These are phyloP conservation scores for Coemansia sp. DNA, from an alignment of 192 early-diverging fungal species.

Conservation along the genomic window DNA sequence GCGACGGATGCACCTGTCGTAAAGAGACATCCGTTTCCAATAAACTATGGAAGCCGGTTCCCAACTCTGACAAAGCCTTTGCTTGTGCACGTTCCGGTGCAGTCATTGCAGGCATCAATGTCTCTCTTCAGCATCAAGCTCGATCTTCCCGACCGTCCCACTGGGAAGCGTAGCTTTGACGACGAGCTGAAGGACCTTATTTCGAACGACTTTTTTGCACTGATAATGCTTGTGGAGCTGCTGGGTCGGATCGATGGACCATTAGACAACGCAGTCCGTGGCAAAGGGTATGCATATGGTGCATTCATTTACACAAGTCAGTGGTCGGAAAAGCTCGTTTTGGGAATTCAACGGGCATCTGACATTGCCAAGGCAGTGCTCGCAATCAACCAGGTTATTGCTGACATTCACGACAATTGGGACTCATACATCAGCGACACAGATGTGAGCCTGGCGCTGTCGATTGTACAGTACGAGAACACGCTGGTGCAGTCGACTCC, in stretches of 20 bases:
- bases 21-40: constrained; percentile 17
- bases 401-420: too few relatives aligned
- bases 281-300: constrained; percentile 52
- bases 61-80: too few relatives aligned
- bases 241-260: constrained; percentile 74
- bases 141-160: constrained; percentile 31
- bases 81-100: background rate
- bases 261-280: constrained; percentile 72
- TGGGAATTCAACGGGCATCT: too few relatives aligned
- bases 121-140: constrained; percentile 43
- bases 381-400: too few relatives aligned
- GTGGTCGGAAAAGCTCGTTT: too few relatives aligned
- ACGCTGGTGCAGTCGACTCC: background rate
- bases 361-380: too few relatives aligned
- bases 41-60: too few relatives aligned
- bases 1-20: background rate
- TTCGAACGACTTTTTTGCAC: constrained; percentile 56
- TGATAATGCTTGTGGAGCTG: constrained; percentile 64
- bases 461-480: too few relatives aligned
- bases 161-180: too few relatives aligned
- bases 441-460: too few relatives aligned
- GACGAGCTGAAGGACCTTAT: constrained; percentile 15
- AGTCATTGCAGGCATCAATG: constrained; percentile 53
- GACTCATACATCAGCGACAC: too few relatives aligned
- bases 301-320: too few relatives aligned